These are phyloP conservation scores for Dispira parvispora DNA, from an alignment of 192 early-diverging fungal genomes.

Conservation along the genomic window DNA sequence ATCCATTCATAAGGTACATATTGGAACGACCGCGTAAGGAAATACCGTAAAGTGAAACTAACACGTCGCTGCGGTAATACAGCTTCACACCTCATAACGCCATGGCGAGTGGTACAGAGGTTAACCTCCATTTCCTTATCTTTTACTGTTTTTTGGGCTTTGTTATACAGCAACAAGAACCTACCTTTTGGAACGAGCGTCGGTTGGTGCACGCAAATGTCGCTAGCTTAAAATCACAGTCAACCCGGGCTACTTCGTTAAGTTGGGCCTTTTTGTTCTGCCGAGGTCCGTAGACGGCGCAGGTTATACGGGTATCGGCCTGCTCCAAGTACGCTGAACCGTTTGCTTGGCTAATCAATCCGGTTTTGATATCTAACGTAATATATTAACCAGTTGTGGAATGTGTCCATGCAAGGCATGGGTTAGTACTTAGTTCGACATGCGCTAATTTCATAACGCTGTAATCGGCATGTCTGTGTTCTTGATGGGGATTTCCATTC, in stretches of 20 bases:
- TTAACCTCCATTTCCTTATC: too few relatives aligned
- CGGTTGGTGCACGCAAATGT: neutral
- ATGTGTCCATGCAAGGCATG: neutral
- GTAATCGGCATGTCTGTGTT: neutral
- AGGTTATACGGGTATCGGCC: slow-evolving; percentile 27
- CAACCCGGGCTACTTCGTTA: slow-evolving; percentile 24
- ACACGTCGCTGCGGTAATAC: too few relatives aligned
- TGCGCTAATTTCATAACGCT: neutral
- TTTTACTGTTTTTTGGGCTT: too few relatives aligned
- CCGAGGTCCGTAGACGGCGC: slow-evolving; percentile 27
- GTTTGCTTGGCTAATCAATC: slow-evolving; percentile 10
- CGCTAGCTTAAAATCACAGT: slow-evolving; percentile 13
- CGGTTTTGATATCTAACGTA: slow-evolving; percentile 4
- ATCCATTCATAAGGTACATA: too few relatives aligned
- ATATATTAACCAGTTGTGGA: neutral
- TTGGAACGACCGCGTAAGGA: too few relatives aligned
- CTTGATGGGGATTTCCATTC: neutral
- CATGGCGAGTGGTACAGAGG: too few relatives aligned
- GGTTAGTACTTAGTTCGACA: neutral
- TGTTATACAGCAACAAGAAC: neutral
- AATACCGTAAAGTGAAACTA: too few relatives aligned
- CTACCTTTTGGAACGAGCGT: neutral
- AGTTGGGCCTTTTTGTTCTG: slow-evolving; percentile 15
- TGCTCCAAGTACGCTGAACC: slow-evolving; percentile 32
- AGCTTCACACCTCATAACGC: too few relatives aligned